Conservation (phyloP, 192 early-diverging fungal genomes). For the Gryganskiella cystojenkinii region DNA sequence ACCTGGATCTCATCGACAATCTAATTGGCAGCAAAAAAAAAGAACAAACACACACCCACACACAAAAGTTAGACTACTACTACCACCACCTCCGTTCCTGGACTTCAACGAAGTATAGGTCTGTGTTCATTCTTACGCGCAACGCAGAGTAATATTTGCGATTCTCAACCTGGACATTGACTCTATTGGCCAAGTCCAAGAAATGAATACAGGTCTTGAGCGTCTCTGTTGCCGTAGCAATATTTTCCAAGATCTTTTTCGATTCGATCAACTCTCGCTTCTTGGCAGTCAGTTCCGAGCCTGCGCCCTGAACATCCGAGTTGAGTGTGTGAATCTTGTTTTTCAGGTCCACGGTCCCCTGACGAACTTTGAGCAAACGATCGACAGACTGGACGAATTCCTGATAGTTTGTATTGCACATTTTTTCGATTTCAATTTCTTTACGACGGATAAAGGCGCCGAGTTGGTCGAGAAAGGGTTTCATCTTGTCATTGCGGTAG, state of each 20-base stretch:
- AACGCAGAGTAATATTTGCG: constrained; percentile 93
- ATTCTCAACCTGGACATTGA: constrained; percentile 80
- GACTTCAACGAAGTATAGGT: neutral
- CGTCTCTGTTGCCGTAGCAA: constrained; percentile 85
- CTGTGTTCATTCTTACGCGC: constrained; percentile 63
- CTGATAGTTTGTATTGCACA: constrained; percentile 97
- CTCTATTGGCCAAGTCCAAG: constrained; percentile 87
- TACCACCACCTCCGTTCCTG: constrained; percentile 3
- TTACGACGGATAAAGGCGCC: constrained; percentile 85
- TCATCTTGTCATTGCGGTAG: constrained; percentile 85
- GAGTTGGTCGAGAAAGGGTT: constrained; percentile 89
- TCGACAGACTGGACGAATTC: constrained; percentile 96
- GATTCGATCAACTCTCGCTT: constrained; percentile 84
- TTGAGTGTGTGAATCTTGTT: constrained; percentile 90
- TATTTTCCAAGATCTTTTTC: constrained; percentile 85
- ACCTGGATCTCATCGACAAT: constrained; percentile 87
- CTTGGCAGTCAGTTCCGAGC: constrained; percentile 85
- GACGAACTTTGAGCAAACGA: constrained; percentile 93
- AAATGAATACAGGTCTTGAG: constrained; percentile 87
- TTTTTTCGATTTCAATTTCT: constrained; percentile 96
- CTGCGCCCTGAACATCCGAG: constrained; percentile 83
- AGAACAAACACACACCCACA: no score
- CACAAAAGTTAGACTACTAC: neutral
- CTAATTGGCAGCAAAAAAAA: no score
- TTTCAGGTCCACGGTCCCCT: constrained; percentile 86